These are phyloP conservation scores for Fraxinus sp. DNA, from an alignment of 305 asterid species.

Conservation along the genomic window DNA sequence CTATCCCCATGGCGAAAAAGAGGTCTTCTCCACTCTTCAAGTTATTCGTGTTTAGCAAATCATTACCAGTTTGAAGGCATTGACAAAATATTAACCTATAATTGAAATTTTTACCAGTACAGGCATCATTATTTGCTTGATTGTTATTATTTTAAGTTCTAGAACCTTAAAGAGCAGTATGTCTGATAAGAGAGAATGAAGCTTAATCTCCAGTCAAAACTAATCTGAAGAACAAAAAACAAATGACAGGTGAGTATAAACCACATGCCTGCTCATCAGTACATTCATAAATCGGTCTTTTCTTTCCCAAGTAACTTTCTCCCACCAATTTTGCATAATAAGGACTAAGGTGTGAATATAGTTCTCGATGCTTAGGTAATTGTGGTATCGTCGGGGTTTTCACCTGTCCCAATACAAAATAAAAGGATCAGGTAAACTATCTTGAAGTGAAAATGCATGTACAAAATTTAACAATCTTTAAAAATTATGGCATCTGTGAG, in stretches of 20 bases:
- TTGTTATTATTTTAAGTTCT: neutral
- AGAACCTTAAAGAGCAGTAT: neutral
- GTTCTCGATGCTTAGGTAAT: conserved; percentile 77
- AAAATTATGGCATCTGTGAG: conserved; percentile 8
- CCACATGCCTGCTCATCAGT: conserved; percentile 73
- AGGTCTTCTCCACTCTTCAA: neutral
- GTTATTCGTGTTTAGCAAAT: neutral
- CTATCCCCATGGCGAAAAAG: neutral
- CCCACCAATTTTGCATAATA: conserved; percentile 87
- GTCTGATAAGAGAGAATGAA: neutral
- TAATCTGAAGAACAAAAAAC: conserved; percentile 1
- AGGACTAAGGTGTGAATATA: conserved; percentile 67
- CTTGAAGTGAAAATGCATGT: neutral
- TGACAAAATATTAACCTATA: neutral
- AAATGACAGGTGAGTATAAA: neutral
- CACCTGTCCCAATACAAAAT: conserved; percentile 48
- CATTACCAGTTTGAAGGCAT: neutral
- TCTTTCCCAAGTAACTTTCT: conserved; percentile 90
- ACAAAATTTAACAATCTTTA: neutral
- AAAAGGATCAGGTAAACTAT: conserved; percentile 11
- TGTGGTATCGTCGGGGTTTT: conserved; percentile 80
- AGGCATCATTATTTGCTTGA: neutral
- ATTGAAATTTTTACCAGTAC: neutral
- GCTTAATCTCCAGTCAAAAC: conserved; percentile 1
- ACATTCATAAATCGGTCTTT: conserved; percentile 84